Percentiles rank a stretch among this genome's conserved stretches.
These are phyloP conservation scores for Betula pendula DNA, from an alignment of 306 rosid genomes.

Conservation along the genomic window DNA sequence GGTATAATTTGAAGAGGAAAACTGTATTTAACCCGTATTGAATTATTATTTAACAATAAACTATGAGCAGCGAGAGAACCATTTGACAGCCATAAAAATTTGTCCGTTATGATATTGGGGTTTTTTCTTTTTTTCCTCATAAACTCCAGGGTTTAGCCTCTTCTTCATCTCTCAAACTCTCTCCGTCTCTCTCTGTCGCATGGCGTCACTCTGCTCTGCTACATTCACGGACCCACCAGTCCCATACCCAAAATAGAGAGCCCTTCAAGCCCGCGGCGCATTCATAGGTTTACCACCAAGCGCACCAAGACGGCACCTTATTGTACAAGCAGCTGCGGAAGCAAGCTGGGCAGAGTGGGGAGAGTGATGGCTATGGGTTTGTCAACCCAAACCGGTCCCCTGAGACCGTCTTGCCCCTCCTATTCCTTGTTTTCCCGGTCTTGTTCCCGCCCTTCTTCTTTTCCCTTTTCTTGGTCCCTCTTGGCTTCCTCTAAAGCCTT, in stretches of 20 bases:
- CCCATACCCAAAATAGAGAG: constrained; percentile 19
- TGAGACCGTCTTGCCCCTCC: constrained; percentile 61
- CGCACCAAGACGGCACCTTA: constrained; percentile 44
- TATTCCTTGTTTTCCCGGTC: constrained; percentile 48
- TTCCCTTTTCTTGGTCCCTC: constrained; percentile 47
- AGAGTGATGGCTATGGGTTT: constrained; percentile 60
- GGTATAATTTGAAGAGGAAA: too few species aligned
- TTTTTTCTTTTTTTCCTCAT: neutral
- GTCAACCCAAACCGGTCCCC: constrained; percentile 50
- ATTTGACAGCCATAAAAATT: constrained; percentile 20
- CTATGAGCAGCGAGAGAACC: neutral
- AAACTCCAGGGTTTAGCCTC: constrained; percentile 47
- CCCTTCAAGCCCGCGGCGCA: neutral
- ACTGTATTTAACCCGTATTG: too few species aligned
- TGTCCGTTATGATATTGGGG: constrained; percentile 2
- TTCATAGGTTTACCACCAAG: constrained; percentile 33
- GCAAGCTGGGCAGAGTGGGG: constrained; percentile 59
- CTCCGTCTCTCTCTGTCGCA: constrained; percentile 17
- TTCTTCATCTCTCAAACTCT: neutral
- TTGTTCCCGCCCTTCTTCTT: constrained; percentile 29
- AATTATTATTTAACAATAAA: neutral
- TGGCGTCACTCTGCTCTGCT: constrained; percentile 37
- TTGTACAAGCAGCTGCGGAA: constrained; percentile 30
- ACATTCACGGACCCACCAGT: constrained; percentile 35
- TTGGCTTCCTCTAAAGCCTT: constrained; percentile 40